phyloP scores from a whole-genome alignment of 768 basidiomycete genomes.

The Boletus pseudo-olivaceus region DNA sequence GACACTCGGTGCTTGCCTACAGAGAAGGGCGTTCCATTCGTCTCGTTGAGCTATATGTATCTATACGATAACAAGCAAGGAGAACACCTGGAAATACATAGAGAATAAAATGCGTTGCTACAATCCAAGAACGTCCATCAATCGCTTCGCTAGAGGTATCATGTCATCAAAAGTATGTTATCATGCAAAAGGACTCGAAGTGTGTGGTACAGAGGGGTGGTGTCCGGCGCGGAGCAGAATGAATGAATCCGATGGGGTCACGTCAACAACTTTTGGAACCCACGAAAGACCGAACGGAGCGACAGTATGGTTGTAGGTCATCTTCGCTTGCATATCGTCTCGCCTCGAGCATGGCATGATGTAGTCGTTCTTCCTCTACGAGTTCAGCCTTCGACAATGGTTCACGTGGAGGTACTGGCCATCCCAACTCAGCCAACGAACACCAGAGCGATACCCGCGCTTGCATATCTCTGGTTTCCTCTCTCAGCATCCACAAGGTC shows the following conservation, averaged over 20 bases:
- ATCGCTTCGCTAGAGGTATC: slow-evolving; percentile 15
- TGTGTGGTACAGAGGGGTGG: neutral
- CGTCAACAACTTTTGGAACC: slow-evolving; percentile 46
- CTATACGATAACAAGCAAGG: slow-evolving; percentile 3
- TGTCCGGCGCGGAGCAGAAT: neutral
- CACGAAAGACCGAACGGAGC: slow-evolving; percentile 57
- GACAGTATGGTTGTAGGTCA: slow-evolving; percentile 52
- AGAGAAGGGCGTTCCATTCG: slow-evolving; percentile 16
- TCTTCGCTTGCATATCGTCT: slow-evolving; percentile 48
- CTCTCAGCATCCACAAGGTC: neutral
- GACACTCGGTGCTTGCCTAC: slow-evolving; percentile 23
- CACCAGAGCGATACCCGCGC: slow-evolving; percentile 62
- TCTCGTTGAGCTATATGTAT: neutral
- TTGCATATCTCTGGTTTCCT: slow-evolving; percentile 55
- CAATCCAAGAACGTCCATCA: slow-evolving; percentile 14
- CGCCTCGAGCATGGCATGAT: slow-evolving; percentile 59
- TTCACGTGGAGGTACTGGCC: slow-evolving; percentile 56
- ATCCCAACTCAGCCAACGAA: slow-evolving; percentile 56
- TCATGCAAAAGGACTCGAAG: slow-evolving; percentile 9
- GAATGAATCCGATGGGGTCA: neutral
- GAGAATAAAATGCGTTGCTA: slow-evolving; percentile 20
- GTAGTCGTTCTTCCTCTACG: slow-evolving; percentile 61
- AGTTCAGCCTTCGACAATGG: slow-evolving; percentile 67
- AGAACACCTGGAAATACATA: slow-evolving; percentile 20
- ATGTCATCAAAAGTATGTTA: slow-evolving; percentile 26